A percentile compares a stretch with the other conserved stretches of the same genome.
Evolutionary conservation across 2,329 filamentous ascomycete species (phyloP).

Genomic region (Phialocephala sp.): DNA sequence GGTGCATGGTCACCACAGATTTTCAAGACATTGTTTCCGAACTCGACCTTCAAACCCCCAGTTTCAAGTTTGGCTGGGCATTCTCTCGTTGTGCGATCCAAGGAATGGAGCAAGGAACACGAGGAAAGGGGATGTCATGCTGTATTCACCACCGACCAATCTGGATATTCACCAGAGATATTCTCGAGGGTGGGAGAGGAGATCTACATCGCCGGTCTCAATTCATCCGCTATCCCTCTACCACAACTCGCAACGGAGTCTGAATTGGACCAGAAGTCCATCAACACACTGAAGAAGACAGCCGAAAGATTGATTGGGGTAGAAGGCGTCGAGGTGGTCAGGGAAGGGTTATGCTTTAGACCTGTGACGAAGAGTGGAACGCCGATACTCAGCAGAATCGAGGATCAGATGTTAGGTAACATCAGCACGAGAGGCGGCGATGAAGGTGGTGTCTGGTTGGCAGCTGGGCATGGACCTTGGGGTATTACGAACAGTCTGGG

Average conservation of each 20-base stretch:
- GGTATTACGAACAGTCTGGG: conserved; percentile 69
- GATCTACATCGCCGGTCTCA: conserved; percentile 77
- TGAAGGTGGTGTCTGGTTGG: conserved; percentile 71
- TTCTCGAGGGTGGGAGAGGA: conserved; percentile 71
- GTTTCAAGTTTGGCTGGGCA: conserved; percentile 71
- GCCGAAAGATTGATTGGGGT: conserved; percentile 55
- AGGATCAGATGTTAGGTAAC: conserved; percentile 60
- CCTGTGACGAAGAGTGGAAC: conserved; percentile 68
- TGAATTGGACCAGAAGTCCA: conserved; percentile 51
- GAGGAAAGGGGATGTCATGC: conserved; percentile 64
- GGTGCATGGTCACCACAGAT: conserved; percentile 74
- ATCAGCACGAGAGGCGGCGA: conserved; percentile 47
- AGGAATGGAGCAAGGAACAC: conserved; percentile 55
- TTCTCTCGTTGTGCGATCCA: conserved; percentile 70
- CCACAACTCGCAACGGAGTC: conserved; percentile 60
- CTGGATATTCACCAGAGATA: conserved; percentile 71
- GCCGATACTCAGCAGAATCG: conserved; percentile 66
- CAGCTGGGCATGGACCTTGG: conserved; percentile 79
- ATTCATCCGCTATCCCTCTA: conserved; percentile 63
- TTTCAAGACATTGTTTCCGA: conserved; percentile 68
- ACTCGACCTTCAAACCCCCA: conserved; percentile 57
- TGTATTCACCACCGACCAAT: conserved; percentile 67
- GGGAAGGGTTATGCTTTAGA: conserved; percentile 74
- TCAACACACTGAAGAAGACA: conserved; percentile 56
- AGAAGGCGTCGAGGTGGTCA: conserved; percentile 63